Evolutionary conservation across 2,329 filamentous ascomycete species (phyloP).

Genomic region (Trichoderma sp.): DNA sequence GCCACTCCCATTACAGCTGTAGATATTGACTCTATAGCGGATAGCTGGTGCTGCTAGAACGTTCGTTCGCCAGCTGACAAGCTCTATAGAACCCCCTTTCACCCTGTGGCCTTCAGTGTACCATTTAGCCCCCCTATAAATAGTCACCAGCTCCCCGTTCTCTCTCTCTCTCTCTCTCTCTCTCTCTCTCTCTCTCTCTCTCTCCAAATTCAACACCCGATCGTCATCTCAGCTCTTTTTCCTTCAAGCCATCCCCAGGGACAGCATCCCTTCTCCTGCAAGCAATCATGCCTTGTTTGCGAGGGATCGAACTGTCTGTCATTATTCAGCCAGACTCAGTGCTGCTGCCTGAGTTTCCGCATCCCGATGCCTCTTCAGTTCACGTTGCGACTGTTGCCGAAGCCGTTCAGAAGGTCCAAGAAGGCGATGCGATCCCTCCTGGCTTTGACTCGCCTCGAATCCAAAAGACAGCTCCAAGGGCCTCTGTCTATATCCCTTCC

Average conservation of each 20-base stretch:
- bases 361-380: slow-evolving; percentile 45
- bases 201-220: background rate
- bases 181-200: too few species aligned
- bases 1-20: background rate
- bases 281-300: slow-evolving; percentile 47
- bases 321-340: slow-evolving; percentile 35
- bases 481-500: slow-evolving; percentile 57
- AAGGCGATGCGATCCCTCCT: background rate
- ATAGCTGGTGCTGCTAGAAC: background rate
- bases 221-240: background rate
- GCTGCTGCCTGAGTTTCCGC: slow-evolving; percentile 51
- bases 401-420: background rate
- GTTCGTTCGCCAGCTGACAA: background rate
- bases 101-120: background rate
- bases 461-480: slow-evolving; percentile 34
- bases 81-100: background rate
- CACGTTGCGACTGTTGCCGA: slow-evolving; percentile 29
- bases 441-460: slow-evolving; percentile 10
- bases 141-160: background rate
- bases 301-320: slow-evolving; percentile 47
- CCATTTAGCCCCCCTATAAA: background rate
- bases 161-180: background rate
- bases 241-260: background rate
- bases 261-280: background rate
- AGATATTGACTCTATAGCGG: background rate